Conservation (phyloP, 1,139 yeast genomes). For the Arxiozyma slooffiae region DNA sequence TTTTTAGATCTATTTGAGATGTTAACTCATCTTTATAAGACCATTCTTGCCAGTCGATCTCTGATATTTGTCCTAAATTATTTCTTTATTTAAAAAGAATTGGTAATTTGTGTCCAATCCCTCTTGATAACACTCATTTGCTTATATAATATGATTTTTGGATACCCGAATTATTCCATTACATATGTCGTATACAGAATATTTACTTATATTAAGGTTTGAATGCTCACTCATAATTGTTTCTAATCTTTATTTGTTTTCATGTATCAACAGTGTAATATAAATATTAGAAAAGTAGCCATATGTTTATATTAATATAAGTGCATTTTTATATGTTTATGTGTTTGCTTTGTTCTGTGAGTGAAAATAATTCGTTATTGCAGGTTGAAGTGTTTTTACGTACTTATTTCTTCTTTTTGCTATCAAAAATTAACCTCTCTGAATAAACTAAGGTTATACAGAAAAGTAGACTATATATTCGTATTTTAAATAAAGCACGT, state of each 20-base stretch:
- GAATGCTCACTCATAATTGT: not conserved
- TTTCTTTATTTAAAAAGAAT: constrained; percentile 27
- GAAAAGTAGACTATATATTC: too few species aligned
- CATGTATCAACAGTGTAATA: not conserved
- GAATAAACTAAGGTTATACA: too few species aligned
- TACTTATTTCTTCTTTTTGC: not conserved
- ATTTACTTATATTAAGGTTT: constrained; percentile 5
- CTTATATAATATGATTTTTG: constrained; percentile 22
- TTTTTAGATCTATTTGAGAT: constrained; percentile 27
- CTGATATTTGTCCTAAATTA: constrained; percentile 20
- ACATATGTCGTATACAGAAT: constrained; percentile 26
- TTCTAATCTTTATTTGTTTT: too few species aligned
- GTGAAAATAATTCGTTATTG: not conserved
- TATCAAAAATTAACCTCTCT: not conserved
- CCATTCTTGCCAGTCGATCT: constrained; percentile 18
- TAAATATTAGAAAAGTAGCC: not conserved
- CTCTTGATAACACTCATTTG: constrained; percentile 27
- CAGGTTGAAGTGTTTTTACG: not conserved
- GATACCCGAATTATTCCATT: constrained; percentile 20
- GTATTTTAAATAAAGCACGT: too few species aligned
- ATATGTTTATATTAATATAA: too few species aligned
- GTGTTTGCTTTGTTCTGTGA: not conserved
- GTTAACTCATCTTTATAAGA: constrained; percentile 21
- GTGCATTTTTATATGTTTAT: too few species aligned
- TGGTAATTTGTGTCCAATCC: constrained; percentile 23